phyloP scores from a whole-genome alignment of 306 rosid genomes.

The Ormosia emarginata region DNA sequence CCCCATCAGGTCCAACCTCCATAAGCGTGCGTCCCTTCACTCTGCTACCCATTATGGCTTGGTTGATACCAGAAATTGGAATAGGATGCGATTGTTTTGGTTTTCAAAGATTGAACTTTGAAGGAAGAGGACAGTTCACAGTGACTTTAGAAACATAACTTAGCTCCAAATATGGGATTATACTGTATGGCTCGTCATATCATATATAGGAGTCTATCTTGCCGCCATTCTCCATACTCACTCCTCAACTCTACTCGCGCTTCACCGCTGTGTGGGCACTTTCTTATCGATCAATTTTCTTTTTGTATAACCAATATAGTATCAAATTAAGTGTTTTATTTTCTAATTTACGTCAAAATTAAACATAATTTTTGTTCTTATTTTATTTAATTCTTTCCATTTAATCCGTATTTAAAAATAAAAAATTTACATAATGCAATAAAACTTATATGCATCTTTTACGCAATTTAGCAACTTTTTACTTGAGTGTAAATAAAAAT shows the following conservation, averaged over 20 bases:
- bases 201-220: not conserved
- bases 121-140: not conserved
- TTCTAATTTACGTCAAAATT: no score
- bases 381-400: no score
- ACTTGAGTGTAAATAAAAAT: no score
- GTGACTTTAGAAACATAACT: not conserved
- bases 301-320: no score
- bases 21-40: conserved; percentile 55
- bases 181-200: no score
- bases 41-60: conserved; percentile 44
- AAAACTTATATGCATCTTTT: no score
- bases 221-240: not conserved
- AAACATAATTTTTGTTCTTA: no score
- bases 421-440: no score
- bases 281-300: no score
- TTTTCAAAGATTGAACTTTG: not conserved
- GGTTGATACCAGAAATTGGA: conserved; percentile 34
- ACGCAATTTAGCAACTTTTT: no score
- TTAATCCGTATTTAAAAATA: no score
- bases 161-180: not conserved
- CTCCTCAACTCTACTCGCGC: not conserved
- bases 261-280: not conserved
- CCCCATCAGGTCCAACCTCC: conserved; percentile 89
- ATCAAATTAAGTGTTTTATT: no score
- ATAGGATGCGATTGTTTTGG: not conserved